These are phyloP conservation scores for Alternaria gaisen DNA, from an alignment of 2,329 filamentous ascomycete species.

Conservation along the genomic window DNA sequence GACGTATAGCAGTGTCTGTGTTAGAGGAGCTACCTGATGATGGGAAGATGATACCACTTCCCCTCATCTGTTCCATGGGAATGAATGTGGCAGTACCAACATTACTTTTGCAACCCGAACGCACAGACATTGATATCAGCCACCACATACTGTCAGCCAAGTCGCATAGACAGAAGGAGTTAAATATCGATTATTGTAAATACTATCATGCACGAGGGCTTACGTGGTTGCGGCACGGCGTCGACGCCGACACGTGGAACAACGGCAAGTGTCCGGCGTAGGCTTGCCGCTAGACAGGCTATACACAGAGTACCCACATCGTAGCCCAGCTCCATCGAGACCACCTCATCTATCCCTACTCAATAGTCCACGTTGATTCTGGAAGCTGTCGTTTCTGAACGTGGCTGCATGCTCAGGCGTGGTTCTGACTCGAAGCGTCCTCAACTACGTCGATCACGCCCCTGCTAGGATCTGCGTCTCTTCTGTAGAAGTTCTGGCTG, in stretches of 20 bases:
- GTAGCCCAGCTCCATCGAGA: background rate
- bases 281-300: slow-evolving; percentile 2
- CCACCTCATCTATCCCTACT: background rate
- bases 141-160: too few species aligned
- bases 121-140: background rate
- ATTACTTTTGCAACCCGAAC: background rate
- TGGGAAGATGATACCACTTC: background rate
- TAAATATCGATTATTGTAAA: background rate
- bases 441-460: background rate
- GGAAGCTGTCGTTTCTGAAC: background rate
- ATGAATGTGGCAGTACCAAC: background rate
- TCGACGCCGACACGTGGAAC: background rate
- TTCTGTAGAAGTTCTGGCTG: background rate
- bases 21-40: background rate
- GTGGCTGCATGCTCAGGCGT: background rate
- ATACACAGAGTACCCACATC: background rate
- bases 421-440: background rate
- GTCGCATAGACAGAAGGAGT: background rate
- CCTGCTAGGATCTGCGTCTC: background rate
- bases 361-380: background rate
- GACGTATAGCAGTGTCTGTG: background rate
- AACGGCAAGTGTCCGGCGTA: background rate
- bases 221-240: background rate
- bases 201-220: background rate
- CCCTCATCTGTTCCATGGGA: background rate